Evolutionary conservation across 306 rosid species (phyloP).

Genomic region (Corylus americana): DNA sequence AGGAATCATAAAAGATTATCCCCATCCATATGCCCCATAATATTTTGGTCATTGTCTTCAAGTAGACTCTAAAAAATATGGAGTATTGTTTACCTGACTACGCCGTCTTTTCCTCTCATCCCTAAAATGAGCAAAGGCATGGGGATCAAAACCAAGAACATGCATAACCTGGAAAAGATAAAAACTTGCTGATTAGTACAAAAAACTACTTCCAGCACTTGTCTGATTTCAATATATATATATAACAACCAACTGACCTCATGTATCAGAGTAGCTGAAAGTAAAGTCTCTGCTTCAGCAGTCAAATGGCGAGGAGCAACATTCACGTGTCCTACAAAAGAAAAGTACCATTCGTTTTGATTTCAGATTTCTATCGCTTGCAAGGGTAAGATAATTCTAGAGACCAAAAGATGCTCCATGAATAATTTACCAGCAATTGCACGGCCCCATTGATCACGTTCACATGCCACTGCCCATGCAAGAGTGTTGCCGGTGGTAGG

Average conservation of each 20-base stretch:
- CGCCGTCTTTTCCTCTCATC: constrained; percentile 96
- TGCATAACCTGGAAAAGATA: constrained; percentile 81
- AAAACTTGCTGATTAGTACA: constrained; percentile 25
- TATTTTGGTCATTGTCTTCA: background rate
- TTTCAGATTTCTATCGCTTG: constrained; percentile 15
- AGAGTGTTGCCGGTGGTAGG: constrained; percentile 97
- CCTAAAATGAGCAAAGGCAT: constrained; percentile 96
- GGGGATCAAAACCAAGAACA: constrained; percentile 99
- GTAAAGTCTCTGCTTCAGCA: constrained; percentile 94
- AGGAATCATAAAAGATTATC: too few relatives aligned
- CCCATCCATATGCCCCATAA: background rate
- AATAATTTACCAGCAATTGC: constrained; percentile 84
- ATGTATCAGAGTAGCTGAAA: constrained; percentile 91
- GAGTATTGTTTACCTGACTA: constrained; percentile 53
- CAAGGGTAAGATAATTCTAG: constrained; percentile 19
- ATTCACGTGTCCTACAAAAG: constrained; percentile 80
- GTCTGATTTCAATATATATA: constrained; percentile 5
- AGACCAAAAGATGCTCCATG: constrained; percentile 16
- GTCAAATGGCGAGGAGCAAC: constrained; percentile 99
- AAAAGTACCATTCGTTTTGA: constrained; percentile 23
- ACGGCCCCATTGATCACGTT: constrained; percentile 99
- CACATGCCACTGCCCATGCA: constrained; percentile 99
- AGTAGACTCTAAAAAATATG: constrained; percentile 15
- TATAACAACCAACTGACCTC: constrained; percentile 60
- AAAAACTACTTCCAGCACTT: constrained; percentile 20